A percentile compares a stretch with the other conserved stretches of the same genome.
These are phyloP conservation scores for Cladorrhinum sp. DNA, from an alignment of 2,329 filamentous ascomycete genomes.

Conservation along the genomic window DNA sequence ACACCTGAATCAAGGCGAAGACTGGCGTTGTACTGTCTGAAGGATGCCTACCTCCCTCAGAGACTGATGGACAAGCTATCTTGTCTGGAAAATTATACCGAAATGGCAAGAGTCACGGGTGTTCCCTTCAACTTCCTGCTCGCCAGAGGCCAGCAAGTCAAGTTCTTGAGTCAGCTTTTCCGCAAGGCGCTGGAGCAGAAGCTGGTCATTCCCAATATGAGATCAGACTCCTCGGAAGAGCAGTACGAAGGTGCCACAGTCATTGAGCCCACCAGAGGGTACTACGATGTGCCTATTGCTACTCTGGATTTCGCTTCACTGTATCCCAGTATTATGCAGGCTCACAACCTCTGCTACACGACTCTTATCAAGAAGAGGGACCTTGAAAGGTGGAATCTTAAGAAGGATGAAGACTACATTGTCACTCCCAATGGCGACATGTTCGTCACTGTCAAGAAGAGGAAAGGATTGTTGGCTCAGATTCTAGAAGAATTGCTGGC, in stretches of 20 bases:
- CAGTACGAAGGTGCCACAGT: slow-evolving; percentile 98
- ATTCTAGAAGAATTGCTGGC: slow-evolving; percentile 90
- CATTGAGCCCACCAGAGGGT: slow-evolving; percentile 90
- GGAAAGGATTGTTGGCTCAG: slow-evolving; percentile 88
- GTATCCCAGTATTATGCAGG: slow-evolving; percentile 98
- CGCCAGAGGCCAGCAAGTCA: slow-evolving; percentile 90
- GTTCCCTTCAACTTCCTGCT: slow-evolving; percentile 96
- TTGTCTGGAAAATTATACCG: slow-evolving; percentile 97
- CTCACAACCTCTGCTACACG: slow-evolving; percentile 97
- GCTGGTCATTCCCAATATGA: slow-evolving; percentile 87
- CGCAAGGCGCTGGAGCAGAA: slow-evolving; percentile 91
- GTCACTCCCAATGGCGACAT: slow-evolving; percentile 91
- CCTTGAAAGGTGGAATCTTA: slow-evolving; percentile 71
- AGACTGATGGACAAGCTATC: slow-evolving; percentile 95
- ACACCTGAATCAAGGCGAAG: slow-evolving; percentile 88
- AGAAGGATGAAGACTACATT: slow-evolving; percentile 93
- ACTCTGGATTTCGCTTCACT: slow-evolving; percentile 98
- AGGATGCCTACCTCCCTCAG: slow-evolving; percentile 94
- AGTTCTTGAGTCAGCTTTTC: slow-evolving; percentile 96
- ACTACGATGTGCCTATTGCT: slow-evolving; percentile 91
- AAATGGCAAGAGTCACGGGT: slow-evolving; percentile 99
- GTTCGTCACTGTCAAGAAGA: slow-evolving; percentile 83
- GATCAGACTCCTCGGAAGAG: slow-evolving; percentile 68
- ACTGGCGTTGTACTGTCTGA: slow-evolving; percentile 92
- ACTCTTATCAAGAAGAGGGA: slow-evolving; percentile 78